Percentiles rank a stretch among this genome's conserved stretches.
Conservation (phyloP, 139 green algal species). For the Chlorella sorokiniana region DNA sequence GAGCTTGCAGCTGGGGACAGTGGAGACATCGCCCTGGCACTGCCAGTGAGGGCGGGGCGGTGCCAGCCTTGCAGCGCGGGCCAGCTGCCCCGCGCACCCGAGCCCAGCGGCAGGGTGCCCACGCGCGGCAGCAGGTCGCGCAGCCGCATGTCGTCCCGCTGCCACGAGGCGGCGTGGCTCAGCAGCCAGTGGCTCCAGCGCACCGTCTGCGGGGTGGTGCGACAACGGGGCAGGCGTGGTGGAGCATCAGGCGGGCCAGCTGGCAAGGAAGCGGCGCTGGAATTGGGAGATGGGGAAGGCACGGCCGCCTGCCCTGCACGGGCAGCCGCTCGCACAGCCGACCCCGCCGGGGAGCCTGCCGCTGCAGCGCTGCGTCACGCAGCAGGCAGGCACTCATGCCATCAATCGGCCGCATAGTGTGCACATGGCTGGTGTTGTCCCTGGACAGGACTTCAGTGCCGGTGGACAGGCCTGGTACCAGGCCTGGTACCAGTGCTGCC, state of each 20-base stretch:
- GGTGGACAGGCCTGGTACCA: too few relatives aligned
- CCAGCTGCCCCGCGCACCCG: constrained; percentile 44
- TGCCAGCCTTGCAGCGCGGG: background rate
- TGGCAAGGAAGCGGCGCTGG: background rate
- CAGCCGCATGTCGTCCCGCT: constrained; percentile 94
- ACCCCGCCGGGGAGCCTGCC: too few relatives aligned
- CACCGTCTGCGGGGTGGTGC: constrained; percentile 72
- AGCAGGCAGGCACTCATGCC: too few relatives aligned
- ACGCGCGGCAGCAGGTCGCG: constrained; percentile 85
- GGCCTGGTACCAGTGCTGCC: too few relatives aligned
- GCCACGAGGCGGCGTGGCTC: constrained; percentile 87
- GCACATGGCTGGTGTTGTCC: too few relatives aligned
- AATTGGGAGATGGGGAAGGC: too few relatives aligned
- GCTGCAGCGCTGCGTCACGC: too few relatives aligned
- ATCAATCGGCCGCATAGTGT: too few relatives aligned
- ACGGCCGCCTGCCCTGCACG: too few relatives aligned
- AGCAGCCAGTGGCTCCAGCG: constrained; percentile 96
- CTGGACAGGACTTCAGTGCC: too few relatives aligned
- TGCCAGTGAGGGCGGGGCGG: background rate
- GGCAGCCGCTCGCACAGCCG: too few relatives aligned
- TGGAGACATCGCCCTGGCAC: background rate
- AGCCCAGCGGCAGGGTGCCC: constrained; percentile 88
- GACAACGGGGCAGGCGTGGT: background rate
- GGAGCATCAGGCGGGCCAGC: too few relatives aligned
- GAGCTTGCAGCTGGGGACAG: background rate